Evolutionary conservation across 108 stramenopile species (phyloP).

Genomic region (Stephanodiscus minutulus): DNA sequence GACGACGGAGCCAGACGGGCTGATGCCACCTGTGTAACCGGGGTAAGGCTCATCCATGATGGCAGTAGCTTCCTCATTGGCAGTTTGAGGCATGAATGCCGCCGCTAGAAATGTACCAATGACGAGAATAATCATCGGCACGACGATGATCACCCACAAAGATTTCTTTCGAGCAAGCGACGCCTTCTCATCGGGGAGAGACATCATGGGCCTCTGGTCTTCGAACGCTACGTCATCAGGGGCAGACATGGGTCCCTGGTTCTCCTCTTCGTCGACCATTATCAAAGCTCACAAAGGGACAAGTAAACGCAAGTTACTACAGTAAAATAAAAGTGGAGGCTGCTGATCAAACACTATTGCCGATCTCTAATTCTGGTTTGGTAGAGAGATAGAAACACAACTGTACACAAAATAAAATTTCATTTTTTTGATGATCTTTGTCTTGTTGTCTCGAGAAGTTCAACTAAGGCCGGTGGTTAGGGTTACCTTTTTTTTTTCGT

Average conservation of each 20-base stretch:
- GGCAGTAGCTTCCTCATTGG: not conserved
- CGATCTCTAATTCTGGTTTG: too few relatives aligned
- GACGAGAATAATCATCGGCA: not conserved
- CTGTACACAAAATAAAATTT: too few relatives aligned
- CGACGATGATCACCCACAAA: not conserved
- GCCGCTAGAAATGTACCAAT: not conserved
- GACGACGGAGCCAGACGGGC: not conserved
- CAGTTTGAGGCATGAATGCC: not conserved
- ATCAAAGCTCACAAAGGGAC: not conserved
- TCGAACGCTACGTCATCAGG: not conserved
- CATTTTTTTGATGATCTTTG: too few relatives aligned
- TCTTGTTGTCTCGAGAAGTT: too few relatives aligned
- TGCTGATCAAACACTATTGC: too few relatives aligned
- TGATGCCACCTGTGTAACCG: not conserved
- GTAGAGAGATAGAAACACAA: too few relatives aligned
- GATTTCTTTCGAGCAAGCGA: not conserved
- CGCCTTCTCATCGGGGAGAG: not conserved
- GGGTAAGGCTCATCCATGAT: constrained; percentile 1
- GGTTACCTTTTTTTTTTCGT: too few relatives aligned
- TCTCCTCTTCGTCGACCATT: not conserved
- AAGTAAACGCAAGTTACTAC: too few relatives aligned
- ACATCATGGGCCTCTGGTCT: not conserved
- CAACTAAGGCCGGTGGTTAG: too few relatives aligned
- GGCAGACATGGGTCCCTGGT: not conserved
- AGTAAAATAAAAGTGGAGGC: too few relatives aligned